Conservation (phyloP, 192 early-diverging fungal genomes). For the Rhizoclosmatium globosum region DNA sequence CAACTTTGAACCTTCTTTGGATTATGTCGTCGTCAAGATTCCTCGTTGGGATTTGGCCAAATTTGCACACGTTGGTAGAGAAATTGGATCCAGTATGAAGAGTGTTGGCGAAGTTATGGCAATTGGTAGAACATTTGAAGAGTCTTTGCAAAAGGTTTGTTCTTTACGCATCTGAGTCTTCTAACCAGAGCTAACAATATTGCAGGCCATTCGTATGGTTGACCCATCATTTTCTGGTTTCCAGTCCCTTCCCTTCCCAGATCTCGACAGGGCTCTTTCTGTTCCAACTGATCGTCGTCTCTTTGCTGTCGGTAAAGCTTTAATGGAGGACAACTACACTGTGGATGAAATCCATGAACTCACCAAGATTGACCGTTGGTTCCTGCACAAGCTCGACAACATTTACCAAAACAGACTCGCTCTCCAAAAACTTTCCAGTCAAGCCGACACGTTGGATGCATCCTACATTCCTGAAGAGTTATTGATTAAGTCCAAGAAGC, state of each 20-base stretch:
- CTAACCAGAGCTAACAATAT: too few relatives aligned
- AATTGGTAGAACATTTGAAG: constrained; percentile 96
- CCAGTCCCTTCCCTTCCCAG: constrained; percentile 55
- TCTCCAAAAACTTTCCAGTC: constrained; percentile 51
- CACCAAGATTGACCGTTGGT: constrained; percentile 92
- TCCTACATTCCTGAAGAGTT: constrained; percentile 64
- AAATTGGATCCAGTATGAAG: constrained; percentile 93
- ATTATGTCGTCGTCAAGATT: constrained; percentile 97
- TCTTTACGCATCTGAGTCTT: neutral
- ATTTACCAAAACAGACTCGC: constrained; percentile 69
- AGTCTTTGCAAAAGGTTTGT: constrained; percentile 87
- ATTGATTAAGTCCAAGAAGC: constrained; percentile 80
- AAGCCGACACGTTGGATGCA: constrained; percentile 37
- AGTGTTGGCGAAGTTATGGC: constrained; percentile 99
- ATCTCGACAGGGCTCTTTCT: constrained; percentile 70
- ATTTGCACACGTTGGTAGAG: constrained; percentile 88
- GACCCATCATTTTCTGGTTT: constrained; percentile 93
- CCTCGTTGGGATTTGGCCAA: constrained; percentile 97
- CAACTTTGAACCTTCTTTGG: constrained; percentile 96
- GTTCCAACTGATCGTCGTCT: constrained; percentile 84
- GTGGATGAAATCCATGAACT: constrained; percentile 81
- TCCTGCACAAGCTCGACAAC: constrained; percentile 88
- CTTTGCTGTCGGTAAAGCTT: constrained; percentile 83
- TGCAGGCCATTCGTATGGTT: constrained; percentile 85
- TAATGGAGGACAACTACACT: constrained; percentile 79